Percentiles rank a stretch among this genome's conserved stretches.
Evolutionary conservation across 345 rosid species (phyloP).

Genomic region (Eucalyptus grandis): DNA sequence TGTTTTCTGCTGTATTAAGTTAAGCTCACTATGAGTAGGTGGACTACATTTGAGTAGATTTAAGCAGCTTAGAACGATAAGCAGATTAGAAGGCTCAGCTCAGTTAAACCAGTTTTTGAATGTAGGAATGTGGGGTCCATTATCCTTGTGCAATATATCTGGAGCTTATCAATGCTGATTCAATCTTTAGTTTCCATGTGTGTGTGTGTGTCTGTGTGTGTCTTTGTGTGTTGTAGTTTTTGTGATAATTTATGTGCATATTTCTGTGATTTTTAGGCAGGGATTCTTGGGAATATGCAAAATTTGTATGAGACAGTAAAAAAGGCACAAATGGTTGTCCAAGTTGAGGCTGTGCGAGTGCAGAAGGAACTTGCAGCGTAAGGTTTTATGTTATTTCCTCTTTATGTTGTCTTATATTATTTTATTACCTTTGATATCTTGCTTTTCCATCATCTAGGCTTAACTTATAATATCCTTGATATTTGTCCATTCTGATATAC

Average conservation of each 20-base stretch:
- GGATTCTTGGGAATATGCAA: slow-evolving; percentile 86
- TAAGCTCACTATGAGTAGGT: neutral
- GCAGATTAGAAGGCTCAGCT: neutral
- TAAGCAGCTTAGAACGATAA: neutral
- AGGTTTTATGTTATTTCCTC: slow-evolving; percentile 1
- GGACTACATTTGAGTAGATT: neutral
- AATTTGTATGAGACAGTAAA: slow-evolving; percentile 86
- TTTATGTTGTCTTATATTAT: neutral
- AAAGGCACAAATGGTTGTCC: slow-evolving; percentile 98
- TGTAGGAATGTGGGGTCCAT: neutral
- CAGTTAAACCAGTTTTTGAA: neutral
- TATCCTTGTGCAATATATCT: neutral
- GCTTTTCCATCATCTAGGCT: neutral
- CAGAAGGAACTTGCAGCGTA: slow-evolving; percentile 91
- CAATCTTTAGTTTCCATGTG: neutral
- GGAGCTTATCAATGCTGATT: neutral
- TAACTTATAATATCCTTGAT: neutral
- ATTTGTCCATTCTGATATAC: slow-evolving; percentile 9
- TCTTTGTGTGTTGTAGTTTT: neutral
- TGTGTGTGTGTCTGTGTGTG: neutral
- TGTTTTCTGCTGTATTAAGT: neutral
- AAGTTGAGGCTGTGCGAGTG: slow-evolving; percentile 87
- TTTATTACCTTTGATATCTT: neutral
- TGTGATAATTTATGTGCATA: neutral
- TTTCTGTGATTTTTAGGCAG: slow-evolving; percentile 39